Base-by-base conservation (phyloP, 2,329 filamentous ascomycete genomes). In the Phyllosticta citrichinensis region DNA sequence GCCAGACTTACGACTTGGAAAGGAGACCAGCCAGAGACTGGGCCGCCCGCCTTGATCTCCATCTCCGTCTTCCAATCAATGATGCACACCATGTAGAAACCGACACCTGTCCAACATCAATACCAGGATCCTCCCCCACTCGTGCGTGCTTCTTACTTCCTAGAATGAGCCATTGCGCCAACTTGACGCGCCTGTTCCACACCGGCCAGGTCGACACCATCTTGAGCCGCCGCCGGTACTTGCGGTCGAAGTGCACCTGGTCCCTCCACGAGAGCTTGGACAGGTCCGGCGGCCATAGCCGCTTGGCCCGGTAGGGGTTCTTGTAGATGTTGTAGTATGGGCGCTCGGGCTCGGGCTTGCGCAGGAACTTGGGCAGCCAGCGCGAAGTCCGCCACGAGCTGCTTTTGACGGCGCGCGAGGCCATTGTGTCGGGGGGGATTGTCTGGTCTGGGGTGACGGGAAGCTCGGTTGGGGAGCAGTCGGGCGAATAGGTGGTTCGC, bases 221-320 rank as follows among this genome's bases (percentile, higher is more conserved):
- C 62, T 80, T 79, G 25, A 87, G 74, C 59, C 89, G 81, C 58
- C 89, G 81, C 75, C 90, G 88, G 75, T 87, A 92, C 70, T 87
- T 86, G 72, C 88, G 85, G 77, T 93, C 89, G 67, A 91, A 86
- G 52, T 85, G 81, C 70, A 92, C 87, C 73, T 92, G 86, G 69
- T 91, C 84, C 72, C 88, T 87, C 55, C 80, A 76, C 47, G 84
- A 84, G 62, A 93, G 81, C 69, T 83, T 82, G 64, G 80, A 76
- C 73, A 93, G 88, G 73, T 91, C 85, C 12, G 89, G 89, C 62
- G 89, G 89, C 89, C 89, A 93, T 65, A 83, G 77, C 70, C 87
- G 88, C 74, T 88, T 87, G 56, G 85, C 82, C 68, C 78, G 82
- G 75, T 83, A 86, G 5, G 81, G 81, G 69, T 84, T 85, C 63